phyloP scores from a whole-genome alignment of 495 filamentous ascomycete species.

The Daldinia loculata region DNA sequence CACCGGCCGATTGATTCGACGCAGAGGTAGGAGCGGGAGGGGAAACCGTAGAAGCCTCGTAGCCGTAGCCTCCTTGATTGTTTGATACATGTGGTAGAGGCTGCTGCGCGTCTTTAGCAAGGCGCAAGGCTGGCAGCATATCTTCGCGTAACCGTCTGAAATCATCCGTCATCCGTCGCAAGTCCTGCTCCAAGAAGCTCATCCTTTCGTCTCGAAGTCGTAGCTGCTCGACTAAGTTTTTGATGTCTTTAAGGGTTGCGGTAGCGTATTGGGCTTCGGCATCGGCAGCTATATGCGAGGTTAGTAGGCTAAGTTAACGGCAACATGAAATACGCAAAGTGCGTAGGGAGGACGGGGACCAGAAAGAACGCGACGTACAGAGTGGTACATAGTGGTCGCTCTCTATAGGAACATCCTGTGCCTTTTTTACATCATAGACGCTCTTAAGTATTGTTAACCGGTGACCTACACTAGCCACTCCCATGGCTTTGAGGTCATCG shows the following conservation, averaged over 20 bases:
- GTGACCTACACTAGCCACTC: conserved; percentile 89
- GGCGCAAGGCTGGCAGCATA: conserved; percentile 84
- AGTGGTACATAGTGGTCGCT: conserved; percentile 92
- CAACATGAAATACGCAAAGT: conserved; percentile 16
- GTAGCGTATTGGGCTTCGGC: conserved; percentile 82
- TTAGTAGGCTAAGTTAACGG: conserved; percentile 36
- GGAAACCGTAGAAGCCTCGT: conserved; percentile 57
- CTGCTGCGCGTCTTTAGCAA: conserved; percentile 89
- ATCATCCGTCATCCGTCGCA: conserved; percentile 82
- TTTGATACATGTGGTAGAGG: conserved; percentile 72
- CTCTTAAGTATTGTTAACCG: conserved; percentile 92
- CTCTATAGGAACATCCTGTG: conserved; percentile 89
- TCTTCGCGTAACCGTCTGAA: conserved; percentile 88
- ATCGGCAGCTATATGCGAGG: conserved; percentile 74
- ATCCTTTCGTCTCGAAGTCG: conserved; percentile 88
- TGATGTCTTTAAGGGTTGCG: conserved; percentile 90
- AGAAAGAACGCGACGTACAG: conserved; percentile 65
- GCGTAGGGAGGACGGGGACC: neutral
- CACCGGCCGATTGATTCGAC: conserved; percentile 55
- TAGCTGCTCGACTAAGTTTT: conserved; percentile 85
- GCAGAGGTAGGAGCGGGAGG: conserved; percentile 62
- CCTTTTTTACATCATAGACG: conserved; percentile 93
- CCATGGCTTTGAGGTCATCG: conserved; percentile 94
- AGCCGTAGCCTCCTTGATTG: conserved; percentile 51
- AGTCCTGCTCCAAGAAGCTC: conserved; percentile 77